Evolutionary conservation across 2,329 filamentous ascomycete species (phyloP), one percentile per base, ranked within the genome.

Genomic region (Trichoderma aggressivum): DNA sequence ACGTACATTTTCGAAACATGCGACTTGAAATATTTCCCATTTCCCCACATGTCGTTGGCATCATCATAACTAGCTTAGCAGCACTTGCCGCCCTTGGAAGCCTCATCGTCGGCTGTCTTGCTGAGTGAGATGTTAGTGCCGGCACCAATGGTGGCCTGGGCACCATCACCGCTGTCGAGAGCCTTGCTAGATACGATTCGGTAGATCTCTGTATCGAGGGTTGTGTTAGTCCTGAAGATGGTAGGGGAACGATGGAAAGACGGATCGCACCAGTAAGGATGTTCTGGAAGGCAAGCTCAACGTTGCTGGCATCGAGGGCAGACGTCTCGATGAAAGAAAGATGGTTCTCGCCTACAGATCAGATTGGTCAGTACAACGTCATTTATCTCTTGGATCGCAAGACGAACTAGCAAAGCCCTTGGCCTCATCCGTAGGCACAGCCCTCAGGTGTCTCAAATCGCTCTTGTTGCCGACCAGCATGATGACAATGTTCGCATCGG

Each of bases 401-500:
- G 36, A 82, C 88, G 74, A 84, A 97, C 95, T 98, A 71, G 96
- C 96, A 89, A 99, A 99, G 74, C 93, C 88, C 86, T 98, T 99
- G 77, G 95, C 96, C 84, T 98, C 95, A 81, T 99, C 96, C 73
- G 96, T 99, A 65, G 96, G 94, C 76, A 99, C 96, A 75, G 96
- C 96, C 82, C 96, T 90, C 80, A 99, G 88, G 85, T 99, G 96
- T 84, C 94, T 93, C 91, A 98, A 92, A 97, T 99, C 96, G 84
- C 94, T 98, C 92, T 99, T 99, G 90, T 99, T 99, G 83, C 96
- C 96, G 70, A 98, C 96, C 79, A 99, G 87, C 96, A 99, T 99
- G 82, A 99, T 99, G 79, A 99, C 94, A 79, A 98, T 98, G 86
- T 98, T 98, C 79, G 94, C 94, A 82, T 99, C 96, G 77, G 96